Evolutionary conservation across 805 yeast species (phyloP).

Genomic region (Yarrowia deformans): DNA sequence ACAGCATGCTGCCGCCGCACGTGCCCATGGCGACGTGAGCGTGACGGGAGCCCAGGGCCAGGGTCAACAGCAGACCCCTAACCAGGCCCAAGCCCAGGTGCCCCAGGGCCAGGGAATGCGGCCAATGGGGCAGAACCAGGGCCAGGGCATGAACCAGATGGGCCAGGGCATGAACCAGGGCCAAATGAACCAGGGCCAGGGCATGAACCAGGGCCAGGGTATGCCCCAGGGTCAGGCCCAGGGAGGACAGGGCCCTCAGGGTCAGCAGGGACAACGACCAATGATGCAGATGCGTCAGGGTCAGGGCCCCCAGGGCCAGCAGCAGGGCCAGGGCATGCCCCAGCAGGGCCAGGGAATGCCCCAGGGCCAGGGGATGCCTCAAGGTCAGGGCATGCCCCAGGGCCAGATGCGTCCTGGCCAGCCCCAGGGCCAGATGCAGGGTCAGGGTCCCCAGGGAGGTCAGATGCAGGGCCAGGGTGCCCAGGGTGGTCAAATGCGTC

Average conservation of each 20-base stretch:
- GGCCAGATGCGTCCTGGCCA: slow-evolving; percentile 27
- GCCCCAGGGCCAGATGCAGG: slow-evolving; percentile 42
- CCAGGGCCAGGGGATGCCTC: slow-evolving; percentile 28
- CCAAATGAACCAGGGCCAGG: slow-evolving; percentile 42
- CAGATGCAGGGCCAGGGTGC: slow-evolving; percentile 38
- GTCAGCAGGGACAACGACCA: slow-evolving; percentile 21
- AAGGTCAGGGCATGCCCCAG: slow-evolving; percentile 30
- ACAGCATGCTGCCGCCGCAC: slow-evolving; percentile 27
- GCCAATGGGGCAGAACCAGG: slow-evolving; percentile 18
- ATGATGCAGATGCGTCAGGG: slow-evolving; percentile 39
- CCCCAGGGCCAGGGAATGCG: slow-evolving; percentile 28
- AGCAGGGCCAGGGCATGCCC: neutral
- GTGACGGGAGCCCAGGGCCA: slow-evolving; percentile 31
- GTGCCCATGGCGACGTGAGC: slow-evolving; percentile 30
- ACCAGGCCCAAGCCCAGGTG: slow-evolving; percentile 10
- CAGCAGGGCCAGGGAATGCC: slow-evolving; percentile 42
- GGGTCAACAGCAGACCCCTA: slow-evolving; percentile 7
- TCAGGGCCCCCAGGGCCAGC: slow-evolving; percentile 18
- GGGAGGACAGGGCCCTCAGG: neutral
- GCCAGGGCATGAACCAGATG: slow-evolving; percentile 8
- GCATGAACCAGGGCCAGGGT: slow-evolving; percentile 41
- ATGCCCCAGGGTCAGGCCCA: slow-evolving; percentile 16
- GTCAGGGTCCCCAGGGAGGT: slow-evolving; percentile 23
- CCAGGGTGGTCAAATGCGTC: slow-evolving; percentile 30
- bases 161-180: slow-evolving; percentile 40